These are phyloP conservation scores for Pyrrhoderma noxium DNA, from an alignment of 1,284 basidiomycete species.

Conservation along the genomic window DNA sequence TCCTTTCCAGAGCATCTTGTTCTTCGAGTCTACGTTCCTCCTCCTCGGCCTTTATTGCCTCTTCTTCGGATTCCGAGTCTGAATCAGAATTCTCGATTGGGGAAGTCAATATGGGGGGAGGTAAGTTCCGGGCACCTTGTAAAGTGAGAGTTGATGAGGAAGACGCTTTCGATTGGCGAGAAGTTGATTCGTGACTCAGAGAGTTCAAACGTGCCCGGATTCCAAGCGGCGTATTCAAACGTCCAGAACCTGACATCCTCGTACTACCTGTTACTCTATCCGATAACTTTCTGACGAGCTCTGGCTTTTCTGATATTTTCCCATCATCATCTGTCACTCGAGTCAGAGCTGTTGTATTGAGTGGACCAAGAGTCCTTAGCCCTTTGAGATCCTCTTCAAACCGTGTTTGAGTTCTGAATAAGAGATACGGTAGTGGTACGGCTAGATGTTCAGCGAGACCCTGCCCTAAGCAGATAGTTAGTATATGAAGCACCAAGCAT, in stretches of 20 bases:
- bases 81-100: constrained; percentile 40
- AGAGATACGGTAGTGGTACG: constrained; percentile 72
- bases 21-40: constrained; percentile 58
- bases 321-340: constrained; percentile 30
- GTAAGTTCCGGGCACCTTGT: constrained; percentile 38
- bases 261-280: constrained; percentile 24
- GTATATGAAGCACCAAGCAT: neutral
- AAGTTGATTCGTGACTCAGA: constrained; percentile 41
- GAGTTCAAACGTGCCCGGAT: constrained; percentile 66
- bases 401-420: constrained; percentile 70
- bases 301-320: constrained; percentile 28
- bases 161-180: constrained; percentile 42
- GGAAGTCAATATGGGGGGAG: constrained; percentile 24
- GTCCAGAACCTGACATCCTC: constrained; percentile 31
- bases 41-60: constrained; percentile 54
- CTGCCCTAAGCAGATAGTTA: constrained; percentile 48
- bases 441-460: constrained; percentile 68
- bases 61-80: constrained; percentile 43
- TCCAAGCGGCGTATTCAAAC: constrained; percentile 43
- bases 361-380: constrained; percentile 57
- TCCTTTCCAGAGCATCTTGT: constrained; percentile 54
- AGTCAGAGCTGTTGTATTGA: constrained; percentile 35
- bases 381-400: constrained; percentile 77
- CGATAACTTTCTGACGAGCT: constrained; percentile 24
- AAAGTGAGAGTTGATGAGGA: constrained; percentile 65